A percentile compares a stretch with the other conserved stretches of the same genome.
These are phyloP conservation scores for Pythium plurisporium DNA, from an alignment of 352 stramenopile genomes.

Conservation along the genomic window DNA sequence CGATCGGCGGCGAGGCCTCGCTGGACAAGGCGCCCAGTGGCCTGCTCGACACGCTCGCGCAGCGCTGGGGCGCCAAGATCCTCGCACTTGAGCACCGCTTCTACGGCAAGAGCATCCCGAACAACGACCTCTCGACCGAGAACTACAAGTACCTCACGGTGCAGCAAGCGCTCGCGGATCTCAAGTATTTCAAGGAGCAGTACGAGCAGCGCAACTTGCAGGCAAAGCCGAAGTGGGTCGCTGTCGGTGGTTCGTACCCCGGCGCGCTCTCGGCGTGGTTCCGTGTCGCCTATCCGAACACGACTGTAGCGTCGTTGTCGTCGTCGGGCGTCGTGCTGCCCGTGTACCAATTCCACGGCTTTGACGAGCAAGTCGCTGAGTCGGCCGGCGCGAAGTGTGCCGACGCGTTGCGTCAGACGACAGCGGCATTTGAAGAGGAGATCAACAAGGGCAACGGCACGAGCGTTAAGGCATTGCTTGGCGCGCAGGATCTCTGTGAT, in stretches of 20 bases:
- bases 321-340: slow-evolving; percentile 80
- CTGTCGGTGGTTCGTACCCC: slow-evolving; percentile 80
- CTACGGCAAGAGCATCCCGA: slow-evolving; percentile 84
- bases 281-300: slow-evolving; percentile 73
- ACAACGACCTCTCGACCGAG: slow-evolving; percentile 57
- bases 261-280: slow-evolving; percentile 80
- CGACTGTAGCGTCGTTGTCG: slow-evolving; percentile 63
- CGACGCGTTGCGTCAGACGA: slow-evolving; percentile 56
- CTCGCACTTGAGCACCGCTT: slow-evolving; percentile 86
- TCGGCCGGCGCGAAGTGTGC: slow-evolving; percentile 54
- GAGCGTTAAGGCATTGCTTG: slow-evolving; percentile 57
- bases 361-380: slow-evolving; percentile 77
- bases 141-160: slow-evolving; percentile 80
- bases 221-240: slow-evolving; percentile 57
- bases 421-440: slow-evolving; percentile 57
- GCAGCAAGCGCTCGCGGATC: slow-evolving; percentile 81
- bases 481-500: slow-evolving; percentile 49
- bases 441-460: slow-evolving; percentile 47
- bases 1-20: slow-evolving; percentile 79
- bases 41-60: slow-evolving; percentile 66
- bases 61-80: slow-evolving; percentile 79
- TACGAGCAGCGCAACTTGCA: slow-evolving; percentile 37
- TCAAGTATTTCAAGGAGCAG: slow-evolving; percentile 79
- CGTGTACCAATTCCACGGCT: slow-evolving; percentile 75
- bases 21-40: slow-evolving; percentile 53